These are phyloP conservation scores for Populus euphratica DNA, from an alignment of 345 rosid genomes.

Conservation along the genomic window DNA sequence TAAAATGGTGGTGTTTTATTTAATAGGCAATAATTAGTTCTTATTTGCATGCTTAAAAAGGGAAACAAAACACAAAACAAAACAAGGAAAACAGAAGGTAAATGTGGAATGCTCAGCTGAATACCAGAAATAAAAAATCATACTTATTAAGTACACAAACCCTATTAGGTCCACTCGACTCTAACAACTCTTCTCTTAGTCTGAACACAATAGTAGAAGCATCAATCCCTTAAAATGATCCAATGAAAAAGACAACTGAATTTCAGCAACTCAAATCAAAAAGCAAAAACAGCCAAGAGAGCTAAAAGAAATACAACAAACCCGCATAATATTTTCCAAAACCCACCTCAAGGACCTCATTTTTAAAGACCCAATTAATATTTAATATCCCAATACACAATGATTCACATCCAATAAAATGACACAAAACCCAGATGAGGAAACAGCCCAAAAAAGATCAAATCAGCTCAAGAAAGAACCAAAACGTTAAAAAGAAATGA, in stretches of 20 bases:
- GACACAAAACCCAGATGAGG: neutral
- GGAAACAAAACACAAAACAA: neutral
- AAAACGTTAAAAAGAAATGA: neutral
- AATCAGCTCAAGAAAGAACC: neutral
- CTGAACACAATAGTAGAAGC: neutral
- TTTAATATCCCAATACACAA: conserved; percentile 4
- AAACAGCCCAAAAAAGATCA: neutral
- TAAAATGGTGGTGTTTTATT: neutral
- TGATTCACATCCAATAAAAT: neutral
- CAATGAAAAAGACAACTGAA: neutral
- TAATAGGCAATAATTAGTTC: neutral
- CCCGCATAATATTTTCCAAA: conserved; percentile 7
- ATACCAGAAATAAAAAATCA: neutral
- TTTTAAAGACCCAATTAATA: neutral
- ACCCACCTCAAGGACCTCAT: conserved; percentile 18
- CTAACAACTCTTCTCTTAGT: neutral
- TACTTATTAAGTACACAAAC: neutral
- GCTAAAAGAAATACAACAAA: neutral
- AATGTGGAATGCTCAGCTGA: neutral
- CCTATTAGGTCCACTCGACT: neutral
- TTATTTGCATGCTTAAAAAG: neutral
- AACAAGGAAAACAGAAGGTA: neutral
- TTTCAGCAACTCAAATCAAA: conserved; percentile 7
- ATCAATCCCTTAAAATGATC: neutral
- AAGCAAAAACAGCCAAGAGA: neutral